These are phyloP conservation scores for Colletotrichum navitas DNA, from an alignment of 2,329 filamentous ascomycete genomes.

Conservation along the genomic window DNA sequence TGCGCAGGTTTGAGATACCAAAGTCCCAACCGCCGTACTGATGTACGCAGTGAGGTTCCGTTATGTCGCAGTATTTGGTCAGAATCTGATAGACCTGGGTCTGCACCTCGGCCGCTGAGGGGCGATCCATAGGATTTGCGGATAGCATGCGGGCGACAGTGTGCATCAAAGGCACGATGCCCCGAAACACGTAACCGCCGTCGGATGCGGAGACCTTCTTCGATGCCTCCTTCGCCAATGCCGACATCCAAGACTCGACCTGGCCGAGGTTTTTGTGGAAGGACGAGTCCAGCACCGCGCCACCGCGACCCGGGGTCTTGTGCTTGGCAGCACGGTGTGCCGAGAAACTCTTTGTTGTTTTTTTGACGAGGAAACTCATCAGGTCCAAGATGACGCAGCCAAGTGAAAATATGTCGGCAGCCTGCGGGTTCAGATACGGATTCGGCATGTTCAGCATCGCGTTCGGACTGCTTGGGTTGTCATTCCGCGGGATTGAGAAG, in stretches of 20 bases:
- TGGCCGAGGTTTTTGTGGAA: slow-evolving; percentile 80
- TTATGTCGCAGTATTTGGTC: slow-evolving; percentile 60
- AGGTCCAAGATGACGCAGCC: slow-evolving; percentile 81
- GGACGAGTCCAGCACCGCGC: slow-evolving; percentile 75
- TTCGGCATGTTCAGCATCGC: slow-evolving; percentile 55
- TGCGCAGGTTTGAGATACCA: slow-evolving; percentile 46
- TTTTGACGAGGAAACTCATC: slow-evolving; percentile 76
- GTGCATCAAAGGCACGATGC: slow-evolving; percentile 65
- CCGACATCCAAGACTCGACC: slow-evolving; percentile 76
- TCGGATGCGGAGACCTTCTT: slow-evolving; percentile 57
- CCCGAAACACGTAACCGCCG: slow-evolving; percentile 62
- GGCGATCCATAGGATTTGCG: slow-evolving; percentile 64
- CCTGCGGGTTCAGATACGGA: slow-evolving; percentile 64
- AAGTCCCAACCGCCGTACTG: slow-evolving; percentile 57
- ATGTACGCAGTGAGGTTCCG: slow-evolving; percentile 67
- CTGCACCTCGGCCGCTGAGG: slow-evolving; percentile 65
- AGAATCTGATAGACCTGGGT: slow-evolving; percentile 66
- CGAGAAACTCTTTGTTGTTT: slow-evolving; percentile 73
- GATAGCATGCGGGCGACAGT: slow-evolving; percentile 68
- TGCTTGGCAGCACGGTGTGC: slow-evolving; percentile 76
- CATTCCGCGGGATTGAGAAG: slow-evolving; percentile 53
- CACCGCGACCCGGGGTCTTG: slow-evolving; percentile 68
- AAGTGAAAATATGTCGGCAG: slow-evolving; percentile 79
- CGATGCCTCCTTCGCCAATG: slow-evolving; percentile 69
- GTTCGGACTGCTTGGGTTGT: slow-evolving; percentile 48